Evolutionary conservation across 2,329 filamentous ascomycete species (phyloP).

Genomic region (Aspergillus unguis): DNA sequence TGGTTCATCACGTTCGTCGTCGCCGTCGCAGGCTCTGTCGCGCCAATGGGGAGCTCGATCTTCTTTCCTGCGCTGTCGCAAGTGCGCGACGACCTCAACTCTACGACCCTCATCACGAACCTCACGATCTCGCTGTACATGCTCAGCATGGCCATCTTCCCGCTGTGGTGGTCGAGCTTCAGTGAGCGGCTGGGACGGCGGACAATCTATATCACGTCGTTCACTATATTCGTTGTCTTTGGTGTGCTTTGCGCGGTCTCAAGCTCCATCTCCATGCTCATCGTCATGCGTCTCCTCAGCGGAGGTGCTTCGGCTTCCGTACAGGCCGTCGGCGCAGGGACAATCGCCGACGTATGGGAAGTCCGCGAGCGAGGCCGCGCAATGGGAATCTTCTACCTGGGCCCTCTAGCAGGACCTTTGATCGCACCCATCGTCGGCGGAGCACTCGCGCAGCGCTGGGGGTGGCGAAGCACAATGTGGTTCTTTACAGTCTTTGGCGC

Average conservation of each 20-base stretch:
- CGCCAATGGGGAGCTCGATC: constrained; percentile 79
- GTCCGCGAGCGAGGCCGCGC: constrained; percentile 67
- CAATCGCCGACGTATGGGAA: constrained; percentile 79
- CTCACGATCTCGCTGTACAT: constrained; percentile 76
- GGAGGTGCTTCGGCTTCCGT: constrained; percentile 77
- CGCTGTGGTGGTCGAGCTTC: constrained; percentile 82
- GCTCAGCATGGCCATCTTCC: constrained; percentile 78
- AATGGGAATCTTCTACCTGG: constrained; percentile 83
- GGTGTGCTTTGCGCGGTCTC: constrained; percentile 67
- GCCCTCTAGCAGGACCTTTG: constrained; percentile 70
- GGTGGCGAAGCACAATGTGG: constrained; percentile 77
- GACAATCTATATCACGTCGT: constrained; percentile 74
- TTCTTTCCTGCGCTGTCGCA: constrained; percentile 71
- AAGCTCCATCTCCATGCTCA: constrained; percentile 69
- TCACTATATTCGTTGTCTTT: constrained; percentile 68
- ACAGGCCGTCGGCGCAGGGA: constrained; percentile 78
- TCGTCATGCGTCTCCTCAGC: constrained; percentile 69
- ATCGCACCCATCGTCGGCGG: constrained; percentile 75
- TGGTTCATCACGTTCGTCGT: constrained; percentile 80
- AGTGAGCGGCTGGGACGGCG: constrained; percentile 69
- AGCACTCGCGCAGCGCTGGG: constrained; percentile 62
- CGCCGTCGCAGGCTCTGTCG: constrained; percentile 70
- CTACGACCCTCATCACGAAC: constrained; percentile 66
- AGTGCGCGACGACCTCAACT: constrained; percentile 60
- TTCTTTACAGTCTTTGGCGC: constrained; percentile 69